phyloP scores from a whole-genome alignment of 2,329 filamentous ascomycete genomes.

The Endothia cerciana region DNA sequence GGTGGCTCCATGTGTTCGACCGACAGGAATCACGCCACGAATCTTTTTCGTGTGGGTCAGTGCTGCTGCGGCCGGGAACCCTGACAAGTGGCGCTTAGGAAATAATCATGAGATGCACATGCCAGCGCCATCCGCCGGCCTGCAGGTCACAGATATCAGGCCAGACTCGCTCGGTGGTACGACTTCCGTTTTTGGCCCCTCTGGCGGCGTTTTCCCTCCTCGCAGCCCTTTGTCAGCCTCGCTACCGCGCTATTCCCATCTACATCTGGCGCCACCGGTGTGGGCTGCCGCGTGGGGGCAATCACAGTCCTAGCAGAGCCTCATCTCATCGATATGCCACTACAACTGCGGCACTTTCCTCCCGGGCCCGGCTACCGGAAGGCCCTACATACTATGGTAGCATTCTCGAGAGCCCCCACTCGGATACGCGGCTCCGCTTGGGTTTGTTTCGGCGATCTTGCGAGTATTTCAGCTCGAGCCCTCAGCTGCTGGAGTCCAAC shows the following conservation, averaged over 20 bases:
- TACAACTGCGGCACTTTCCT: neutral
- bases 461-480: constrained; percentile 18
- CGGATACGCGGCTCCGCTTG: neutral
- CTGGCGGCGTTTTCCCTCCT: neutral
- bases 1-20: constrained; percentile 9
- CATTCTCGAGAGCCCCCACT: constrained; percentile 8
- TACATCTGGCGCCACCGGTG: constrained; percentile 4
- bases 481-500: neutral
- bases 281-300: constrained; percentile 7
- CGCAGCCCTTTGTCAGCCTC: neutral
- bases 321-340: constrained; percentile 2
- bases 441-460: constrained; percentile 16
- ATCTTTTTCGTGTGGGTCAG: constrained; percentile 12
- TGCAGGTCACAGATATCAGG: constrained; percentile 13
- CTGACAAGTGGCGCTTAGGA: neutral
- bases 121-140: neutral
- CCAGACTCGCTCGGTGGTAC: constrained; percentile 8
- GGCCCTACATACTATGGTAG: neutral
- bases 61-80: neutral
- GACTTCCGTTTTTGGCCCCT: constrained; percentile 2
- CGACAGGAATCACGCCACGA: constrained; percentile 24
- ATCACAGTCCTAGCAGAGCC: constrained; percentile 3
- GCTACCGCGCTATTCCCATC: neutral
- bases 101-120: constrained; percentile 8
- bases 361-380: neutral